These are phyloP conservation scores for Geotrichum phurueaensis DNA, from an alignment of 1,139 yeast genomes.

Conservation along the genomic window DNA sequence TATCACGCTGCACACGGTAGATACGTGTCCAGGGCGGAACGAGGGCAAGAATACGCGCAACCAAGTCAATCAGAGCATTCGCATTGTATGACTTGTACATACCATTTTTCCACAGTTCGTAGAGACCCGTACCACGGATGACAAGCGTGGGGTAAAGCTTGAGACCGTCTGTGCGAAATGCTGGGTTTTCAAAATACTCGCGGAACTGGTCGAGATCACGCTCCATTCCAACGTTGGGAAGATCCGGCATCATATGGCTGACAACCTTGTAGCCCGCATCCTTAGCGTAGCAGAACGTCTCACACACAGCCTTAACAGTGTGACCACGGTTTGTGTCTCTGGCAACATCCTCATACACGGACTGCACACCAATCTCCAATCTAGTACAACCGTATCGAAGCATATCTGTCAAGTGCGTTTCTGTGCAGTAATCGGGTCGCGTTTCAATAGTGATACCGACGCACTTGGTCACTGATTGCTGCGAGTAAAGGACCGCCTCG, in stretches of 20 bases:
- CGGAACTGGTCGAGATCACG: conserved; percentile 92
- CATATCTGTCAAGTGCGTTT: conserved; percentile 93
- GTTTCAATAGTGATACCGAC: conserved; percentile 98
- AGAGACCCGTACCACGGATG: conserved; percentile 94
- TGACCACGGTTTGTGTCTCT: conserved; percentile 98
- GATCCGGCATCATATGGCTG: conserved; percentile 99
- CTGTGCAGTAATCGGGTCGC: conserved; percentile 97
- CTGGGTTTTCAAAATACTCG: conserved; percentile 96
- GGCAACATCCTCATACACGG: conserved; percentile 96
- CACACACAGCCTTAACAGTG: conserved; percentile 92
- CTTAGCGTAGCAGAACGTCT: conserved; percentile 89
- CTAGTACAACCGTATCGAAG: conserved; percentile 94
- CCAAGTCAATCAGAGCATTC: conserved; percentile 85
- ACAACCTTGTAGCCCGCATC: conserved; percentile 98
- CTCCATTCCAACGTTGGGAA: conserved; percentile 98
- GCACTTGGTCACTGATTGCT: conserved; percentile 92
- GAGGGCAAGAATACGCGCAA: conserved; percentile 88
- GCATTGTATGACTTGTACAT: conserved; percentile 92
- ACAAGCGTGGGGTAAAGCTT: conserved; percentile 94
- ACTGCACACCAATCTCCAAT: conserved; percentile 94
- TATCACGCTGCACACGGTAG: conserved; percentile 96
- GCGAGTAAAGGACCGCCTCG: conserved; percentile 86
- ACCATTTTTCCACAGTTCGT: conserved; percentile 96
- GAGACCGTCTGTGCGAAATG: conserved; percentile 92
- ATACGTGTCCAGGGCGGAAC: conserved; percentile 99